phyloP scores from a whole-genome alignment of 768 basidiomycete species.

The Suillus subalutaceus region DNA sequence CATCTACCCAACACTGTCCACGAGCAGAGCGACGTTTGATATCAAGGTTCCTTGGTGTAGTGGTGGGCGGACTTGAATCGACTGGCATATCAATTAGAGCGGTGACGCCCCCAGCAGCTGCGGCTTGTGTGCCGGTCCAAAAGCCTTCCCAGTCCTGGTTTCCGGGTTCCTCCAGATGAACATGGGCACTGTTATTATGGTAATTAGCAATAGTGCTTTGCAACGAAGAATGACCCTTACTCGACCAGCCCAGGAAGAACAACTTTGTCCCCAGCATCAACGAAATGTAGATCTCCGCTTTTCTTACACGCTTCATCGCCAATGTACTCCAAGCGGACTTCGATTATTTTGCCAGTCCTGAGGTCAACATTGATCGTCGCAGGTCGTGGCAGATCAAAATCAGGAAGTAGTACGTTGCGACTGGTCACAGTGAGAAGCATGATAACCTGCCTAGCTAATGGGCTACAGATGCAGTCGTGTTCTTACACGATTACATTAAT shows the following conservation, averaged over 20 bases:
- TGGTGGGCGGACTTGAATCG: constrained; percentile 96
- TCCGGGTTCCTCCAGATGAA: constrained; percentile 93
- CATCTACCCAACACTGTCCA: constrained; percentile 74
- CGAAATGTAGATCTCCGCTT: constrained; percentile 35
- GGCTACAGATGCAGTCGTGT: constrained; percentile 15
- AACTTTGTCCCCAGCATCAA: constrained; percentile 60
- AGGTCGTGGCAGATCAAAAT: constrained; percentile 46
- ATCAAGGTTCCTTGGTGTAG: constrained; percentile 75
- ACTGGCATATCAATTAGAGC: constrained; percentile 97
- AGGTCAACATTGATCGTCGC: constrained; percentile 69
- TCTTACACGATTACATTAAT: background rate
- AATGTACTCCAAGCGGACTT: constrained; percentile 43
- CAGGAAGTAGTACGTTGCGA: constrained; percentile 61
- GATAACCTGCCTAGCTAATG: constrained; percentile 6
- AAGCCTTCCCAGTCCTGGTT: constrained; percentile 96
- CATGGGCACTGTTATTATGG: constrained; percentile 64
- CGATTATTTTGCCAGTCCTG: constrained; percentile 59
- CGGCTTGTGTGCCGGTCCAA: constrained; percentile 89
- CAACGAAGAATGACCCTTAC: constrained; percentile 41
- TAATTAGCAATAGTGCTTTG: background rate
- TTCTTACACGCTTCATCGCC: constrained; percentile 30
- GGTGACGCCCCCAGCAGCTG: constrained; percentile 90
- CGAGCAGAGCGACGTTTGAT: constrained; percentile 71
- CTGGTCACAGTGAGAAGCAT: constrained; percentile 49
- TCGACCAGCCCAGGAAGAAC: constrained; percentile 84